These are phyloP conservation scores for Brasenia schreberi DNA, from an alignment of 164 flowering plant species.

Conservation along the genomic window DNA sequence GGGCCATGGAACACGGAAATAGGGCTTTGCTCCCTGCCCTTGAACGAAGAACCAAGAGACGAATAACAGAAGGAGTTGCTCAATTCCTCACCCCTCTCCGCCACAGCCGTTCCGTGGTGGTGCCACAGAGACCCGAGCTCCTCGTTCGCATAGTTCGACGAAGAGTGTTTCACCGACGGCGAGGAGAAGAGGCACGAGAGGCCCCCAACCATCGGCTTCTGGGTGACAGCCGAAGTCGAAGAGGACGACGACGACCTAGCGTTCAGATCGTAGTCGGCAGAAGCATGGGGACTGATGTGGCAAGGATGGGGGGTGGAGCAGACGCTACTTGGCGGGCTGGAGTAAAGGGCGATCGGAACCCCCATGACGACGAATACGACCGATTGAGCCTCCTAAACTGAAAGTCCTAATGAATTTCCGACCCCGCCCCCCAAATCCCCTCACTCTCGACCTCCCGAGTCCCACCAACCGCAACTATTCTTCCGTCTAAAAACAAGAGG, in stretches of 20 bases:
- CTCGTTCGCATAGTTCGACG: slow-evolving; percentile 36
- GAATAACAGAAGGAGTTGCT: slow-evolving; percentile 42
- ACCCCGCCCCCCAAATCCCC: not conserved
- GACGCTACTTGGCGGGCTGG: slow-evolving; percentile 65
- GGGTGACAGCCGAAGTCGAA: slow-evolving; percentile 27
- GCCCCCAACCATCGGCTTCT: slow-evolving; percentile 57
- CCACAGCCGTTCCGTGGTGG: slow-evolving; percentile 2
- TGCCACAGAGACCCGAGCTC: slow-evolving; percentile 40
- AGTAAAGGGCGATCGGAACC: slow-evolving; percentile 74
- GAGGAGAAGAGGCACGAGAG: slow-evolving; percentile 70
- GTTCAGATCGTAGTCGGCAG: slow-evolving; percentile 49
- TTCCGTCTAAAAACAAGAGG: not conserved
- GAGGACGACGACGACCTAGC: slow-evolving; percentile 34
- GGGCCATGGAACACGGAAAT: slow-evolving; percentile 85
- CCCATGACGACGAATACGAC: slow-evolving; percentile 25
- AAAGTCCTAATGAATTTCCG: not conserved
- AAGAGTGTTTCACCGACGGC: slow-evolving; percentile 26
- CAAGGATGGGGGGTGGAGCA: slow-evolving; percentile 54
- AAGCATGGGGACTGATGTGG: slow-evolving; percentile 33
- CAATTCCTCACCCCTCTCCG: slow-evolving; percentile 32
- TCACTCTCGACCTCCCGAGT: not conserved
- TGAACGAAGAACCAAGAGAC: slow-evolving; percentile 30
- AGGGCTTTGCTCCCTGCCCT: slow-evolving; percentile 67
- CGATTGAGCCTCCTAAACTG: not conserved
- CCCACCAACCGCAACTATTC: not conserved